Evolutionary conservation across 2,329 filamentous ascomycete species (phyloP).

Genomic region (Aspergillus niger): DNA sequence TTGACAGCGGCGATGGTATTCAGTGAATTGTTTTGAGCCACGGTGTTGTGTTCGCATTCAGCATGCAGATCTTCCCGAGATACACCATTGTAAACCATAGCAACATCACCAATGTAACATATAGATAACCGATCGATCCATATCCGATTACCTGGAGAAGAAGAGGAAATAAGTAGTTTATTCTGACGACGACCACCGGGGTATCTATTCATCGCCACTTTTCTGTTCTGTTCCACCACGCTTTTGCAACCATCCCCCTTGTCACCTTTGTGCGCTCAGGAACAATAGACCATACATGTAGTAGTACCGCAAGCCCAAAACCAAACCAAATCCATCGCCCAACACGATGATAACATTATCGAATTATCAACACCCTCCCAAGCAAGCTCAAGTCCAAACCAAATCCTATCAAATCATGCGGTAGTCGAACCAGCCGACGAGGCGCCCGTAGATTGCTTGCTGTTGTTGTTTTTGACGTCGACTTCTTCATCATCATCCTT

Average conservation of each 20-base stretch:
- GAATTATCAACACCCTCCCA: too few relatives aligned
- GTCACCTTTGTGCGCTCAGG: background rate
- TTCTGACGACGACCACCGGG: background rate
- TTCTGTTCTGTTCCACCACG: background rate
- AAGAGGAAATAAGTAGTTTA: background rate
- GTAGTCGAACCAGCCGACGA: background rate
- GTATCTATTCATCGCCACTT: background rate
- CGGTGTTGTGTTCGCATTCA: background rate
- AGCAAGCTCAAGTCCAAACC: too few relatives aligned
- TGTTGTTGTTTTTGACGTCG: slow-evolving; percentile 15
- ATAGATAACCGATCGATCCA: too few relatives aligned
- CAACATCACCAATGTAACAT: background rate
- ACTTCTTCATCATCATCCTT: slow-evolving; percentile 49
- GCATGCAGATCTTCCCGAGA: background rate
- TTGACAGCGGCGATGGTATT: background rate
- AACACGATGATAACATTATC: too few relatives aligned
- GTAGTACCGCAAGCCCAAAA: background rate
- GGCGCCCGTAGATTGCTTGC: slow-evolving; percentile 1
- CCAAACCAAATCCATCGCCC: background rate
- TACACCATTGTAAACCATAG: background rate
- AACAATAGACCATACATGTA: background rate
- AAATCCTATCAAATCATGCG: background rate
- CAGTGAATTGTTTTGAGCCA: background rate
- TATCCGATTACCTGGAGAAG: background rate
- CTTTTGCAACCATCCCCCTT: too few relatives aligned